Percentiles rank a stretch among this genome's conserved stretches.
phyloP scores from a whole-genome alignment of 2,329 filamentous ascomycete species.

The Tolypocladium album region DNA sequence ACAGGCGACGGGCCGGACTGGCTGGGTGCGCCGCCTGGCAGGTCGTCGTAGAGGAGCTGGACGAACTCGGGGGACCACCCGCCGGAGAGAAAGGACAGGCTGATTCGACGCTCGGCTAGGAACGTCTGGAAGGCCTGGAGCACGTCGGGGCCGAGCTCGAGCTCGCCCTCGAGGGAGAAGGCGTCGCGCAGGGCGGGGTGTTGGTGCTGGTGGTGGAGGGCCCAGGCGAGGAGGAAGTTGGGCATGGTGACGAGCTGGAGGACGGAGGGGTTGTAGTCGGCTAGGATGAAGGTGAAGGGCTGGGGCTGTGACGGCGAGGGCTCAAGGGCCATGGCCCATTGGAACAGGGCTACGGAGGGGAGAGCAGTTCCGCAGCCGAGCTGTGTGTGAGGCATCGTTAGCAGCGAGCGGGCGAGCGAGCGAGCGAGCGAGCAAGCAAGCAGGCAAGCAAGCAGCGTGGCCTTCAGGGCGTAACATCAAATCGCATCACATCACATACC shows the following conservation, averaged over 20 bases:
- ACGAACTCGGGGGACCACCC: conserved; percentile 61
- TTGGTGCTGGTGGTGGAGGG: conserved; percentile 30
- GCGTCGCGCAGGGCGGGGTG: conserved; percentile 29
- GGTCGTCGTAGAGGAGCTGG: conserved; percentile 37
- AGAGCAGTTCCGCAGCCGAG: conserved; percentile 72
- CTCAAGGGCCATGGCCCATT: conserved; percentile 36
- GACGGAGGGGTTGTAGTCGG: conserved; percentile 73
- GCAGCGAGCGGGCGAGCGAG: neutral
- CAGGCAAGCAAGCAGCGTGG: too few species aligned
- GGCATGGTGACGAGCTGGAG: conserved; percentile 69
- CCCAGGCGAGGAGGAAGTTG: conserved; percentile 65
- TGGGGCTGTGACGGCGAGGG: conserved; percentile 9
- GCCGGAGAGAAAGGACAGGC: conserved; percentile 59
- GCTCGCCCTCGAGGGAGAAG: conserved; percentile 43
- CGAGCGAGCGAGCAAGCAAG: too few species aligned
- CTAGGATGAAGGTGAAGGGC: conserved; percentile 51
- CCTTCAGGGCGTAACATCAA: neutral
- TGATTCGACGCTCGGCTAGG: conserved; percentile 39
- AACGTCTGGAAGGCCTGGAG: conserved; percentile 45
- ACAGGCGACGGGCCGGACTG: neutral
- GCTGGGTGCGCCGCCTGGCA: conserved; percentile 6
- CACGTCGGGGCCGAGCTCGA: conserved; percentile 51
- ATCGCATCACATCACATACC: conserved; percentile 26
- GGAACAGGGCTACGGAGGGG: conserved; percentile 61
- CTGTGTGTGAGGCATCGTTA: conserved; percentile 33